Evolutionary conservation across 805 yeast species (phyloP).

Genomic region (Metahyphopichia silvanorum): DNA sequence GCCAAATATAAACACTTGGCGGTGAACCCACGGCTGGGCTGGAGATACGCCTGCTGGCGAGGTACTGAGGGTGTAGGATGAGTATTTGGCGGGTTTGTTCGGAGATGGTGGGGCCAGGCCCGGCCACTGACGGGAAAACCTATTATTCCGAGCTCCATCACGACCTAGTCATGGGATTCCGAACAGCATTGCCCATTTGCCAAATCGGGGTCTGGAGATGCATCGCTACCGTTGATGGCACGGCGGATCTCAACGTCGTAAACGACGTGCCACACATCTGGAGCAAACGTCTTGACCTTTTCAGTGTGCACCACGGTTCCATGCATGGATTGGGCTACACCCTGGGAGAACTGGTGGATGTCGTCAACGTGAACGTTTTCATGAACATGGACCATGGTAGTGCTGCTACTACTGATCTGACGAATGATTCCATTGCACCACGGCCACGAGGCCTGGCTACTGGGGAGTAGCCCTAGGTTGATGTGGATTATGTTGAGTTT

Average conservation of each 20-base stretch:
- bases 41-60: too few relatives aligned
- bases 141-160: too few relatives aligned
- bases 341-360: conserved; percentile 27
- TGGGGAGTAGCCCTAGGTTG: conserved; percentile 77
- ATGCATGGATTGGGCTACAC: neutral
- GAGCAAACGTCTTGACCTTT: conserved; percentile 80
- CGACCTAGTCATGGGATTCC: too few relatives aligned
- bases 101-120: too few relatives aligned
- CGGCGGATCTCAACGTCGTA: conserved; percentile 16
- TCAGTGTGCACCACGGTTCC: conserved; percentile 41
- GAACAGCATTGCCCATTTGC: too few relatives aligned
- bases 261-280: conserved; percentile 79
- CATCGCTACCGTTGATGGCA: too few relatives aligned
- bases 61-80: too few relatives aligned
- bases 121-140: too few relatives aligned
- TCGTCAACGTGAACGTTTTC: conserved; percentile 59
- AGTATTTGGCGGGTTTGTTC: too few relatives aligned
- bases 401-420: conserved; percentile 1
- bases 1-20: too few relatives aligned
- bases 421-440: conserved; percentile 25
- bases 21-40: too few relatives aligned
- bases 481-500: conserved; percentile 49
- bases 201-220: too few relatives aligned
- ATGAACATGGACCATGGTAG: conserved; percentile 59
- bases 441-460: conserved; percentile 62